A percentile compares a stretch with the other conserved stretches of the same genome.
Conservation (phyloP, 2,329 filamentous ascomycete genomes). For the Aspergillus proliferans region DNA sequence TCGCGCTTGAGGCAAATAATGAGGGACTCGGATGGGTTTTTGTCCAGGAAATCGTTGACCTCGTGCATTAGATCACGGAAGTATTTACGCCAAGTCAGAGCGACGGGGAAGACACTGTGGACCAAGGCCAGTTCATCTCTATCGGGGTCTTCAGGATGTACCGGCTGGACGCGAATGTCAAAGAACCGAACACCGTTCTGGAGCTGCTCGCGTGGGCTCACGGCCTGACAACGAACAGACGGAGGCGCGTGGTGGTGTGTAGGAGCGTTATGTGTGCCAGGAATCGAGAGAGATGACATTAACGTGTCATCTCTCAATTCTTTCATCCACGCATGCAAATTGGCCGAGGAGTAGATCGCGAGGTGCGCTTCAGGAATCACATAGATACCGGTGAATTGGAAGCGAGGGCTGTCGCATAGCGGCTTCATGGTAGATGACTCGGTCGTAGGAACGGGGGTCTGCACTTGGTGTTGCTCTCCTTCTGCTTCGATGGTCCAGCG, state of each 20-base stretch:
- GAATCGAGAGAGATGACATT: conserved; percentile 77
- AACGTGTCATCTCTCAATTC: conserved; percentile 65
- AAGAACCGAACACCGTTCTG: conserved; percentile 89
- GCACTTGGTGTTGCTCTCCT: conserved; percentile 63
- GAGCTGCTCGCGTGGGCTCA: conserved; percentile 69
- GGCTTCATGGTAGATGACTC: conserved; percentile 57
- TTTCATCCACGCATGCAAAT: conserved; percentile 73
- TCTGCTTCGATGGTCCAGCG: conserved; percentile 65
- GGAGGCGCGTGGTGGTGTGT: conserved; percentile 79
- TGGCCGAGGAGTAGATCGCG: conserved; percentile 63
- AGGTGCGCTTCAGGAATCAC: conserved; percentile 50
- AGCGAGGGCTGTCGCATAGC: conserved; percentile 47
- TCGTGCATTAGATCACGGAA: conserved; percentile 66
- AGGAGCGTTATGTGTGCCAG: conserved; percentile 92
- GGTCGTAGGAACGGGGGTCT: conserved; percentile 58
- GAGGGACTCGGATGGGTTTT: conserved; percentile 73
- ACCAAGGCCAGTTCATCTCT: conserved; percentile 72
- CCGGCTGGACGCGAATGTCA: conserved; percentile 74
- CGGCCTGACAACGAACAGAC: conserved; percentile 87
- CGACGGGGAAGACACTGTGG: conserved; percentile 83
- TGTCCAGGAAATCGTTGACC: conserved; percentile 67
- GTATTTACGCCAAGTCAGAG: conserved; percentile 72
- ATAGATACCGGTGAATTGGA: conserved; percentile 62
- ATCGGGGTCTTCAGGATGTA: conserved; percentile 49
- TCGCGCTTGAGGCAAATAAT: conserved; percentile 88